Conservation (phyloP, 1,284 basidiomycete genomes). For the Apiotrichum gracile region DNA sequence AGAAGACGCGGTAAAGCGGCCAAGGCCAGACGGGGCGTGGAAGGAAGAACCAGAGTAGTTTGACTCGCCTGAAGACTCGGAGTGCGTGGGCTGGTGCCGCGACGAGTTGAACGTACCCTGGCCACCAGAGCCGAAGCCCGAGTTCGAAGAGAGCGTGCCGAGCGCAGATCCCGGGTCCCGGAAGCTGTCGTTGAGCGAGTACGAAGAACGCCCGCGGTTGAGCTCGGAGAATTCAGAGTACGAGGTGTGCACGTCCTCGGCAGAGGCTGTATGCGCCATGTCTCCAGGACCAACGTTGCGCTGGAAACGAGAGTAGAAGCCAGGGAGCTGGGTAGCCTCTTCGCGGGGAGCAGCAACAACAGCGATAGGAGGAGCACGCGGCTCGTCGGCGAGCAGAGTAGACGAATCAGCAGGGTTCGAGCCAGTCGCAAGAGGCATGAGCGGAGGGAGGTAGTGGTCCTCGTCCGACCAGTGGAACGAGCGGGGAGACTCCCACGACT, state of each 20-base stretch:
- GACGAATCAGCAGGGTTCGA: background rate
- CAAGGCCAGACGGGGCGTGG: background rate
- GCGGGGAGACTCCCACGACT: conserved; percentile 41
- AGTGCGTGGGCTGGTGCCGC: background rate
- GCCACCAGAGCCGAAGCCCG: background rate
- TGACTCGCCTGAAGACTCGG: background rate
- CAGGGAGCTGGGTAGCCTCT: conserved; percentile 28
- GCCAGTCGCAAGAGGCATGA: background rate
- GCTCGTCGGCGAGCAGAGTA: background rate
- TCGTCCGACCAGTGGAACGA: conserved; percentile 47
- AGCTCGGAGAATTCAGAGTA: conserved; percentile 15
- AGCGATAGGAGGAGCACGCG: background rate
- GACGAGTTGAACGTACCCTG: background rate
- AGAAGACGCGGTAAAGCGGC: background rate
- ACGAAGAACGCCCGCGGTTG: background rate
- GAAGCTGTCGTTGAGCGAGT: conserved; percentile 12
- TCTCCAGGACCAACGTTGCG: no score
- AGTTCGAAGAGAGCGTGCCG: background rate
- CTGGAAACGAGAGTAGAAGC: conserved; percentile 45
- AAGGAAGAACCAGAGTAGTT: conserved; percentile 1
- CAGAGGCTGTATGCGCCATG: no score
- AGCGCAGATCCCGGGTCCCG: conserved; percentile 12
- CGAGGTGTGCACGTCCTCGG: conserved; percentile 24
- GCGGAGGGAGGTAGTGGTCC: conserved; percentile 20
- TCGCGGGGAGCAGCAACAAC: background rate